Evolutionary conservation across 2,329 filamentous ascomycete genomes (phyloP), one percentile per base, ranked within the genome.

Genomic region (Tricladium varicosporioides): DNA sequence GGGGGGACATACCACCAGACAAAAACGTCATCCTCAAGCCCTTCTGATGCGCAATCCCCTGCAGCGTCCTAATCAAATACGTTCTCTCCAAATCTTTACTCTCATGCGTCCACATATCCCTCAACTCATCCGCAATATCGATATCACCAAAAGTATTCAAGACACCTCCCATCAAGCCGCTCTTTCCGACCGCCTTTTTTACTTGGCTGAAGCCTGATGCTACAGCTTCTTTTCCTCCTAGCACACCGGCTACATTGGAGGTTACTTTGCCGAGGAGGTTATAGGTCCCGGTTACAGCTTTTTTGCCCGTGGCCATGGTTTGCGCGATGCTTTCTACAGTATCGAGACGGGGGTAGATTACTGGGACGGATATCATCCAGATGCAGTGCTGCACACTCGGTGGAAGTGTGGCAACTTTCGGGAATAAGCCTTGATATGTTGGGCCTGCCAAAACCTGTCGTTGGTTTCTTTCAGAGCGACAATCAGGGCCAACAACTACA

Each of bases 91-190:
- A 85, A 67, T 99, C 94, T 81, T 97, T 99, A 52, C 89, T 92
- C 51, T 97, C 93, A 69, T 99, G 94, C 18, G 94, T 99, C 94
- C 94, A 99, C 79, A 96, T 88, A 72, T 99, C 94, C 70, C 93
- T 87, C 57, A 97, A 77, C 70, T 97, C 94, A 74, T 99, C 94
- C 53, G 94, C 85, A 51, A 97, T 84, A 68, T 97, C 94, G 59
- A 99, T 87, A 64, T 97, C 94, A 54, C 94, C 94, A 72, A 99
- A 99, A 36, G 95, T 92, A 75, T 92, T 97, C 49, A 99, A 79
- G 42, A 97, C 92, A 57, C 91, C 89, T 60, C 93, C 93, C 93
- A 99, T 97, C 51, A 99, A 78, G 1, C 94, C 94, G 1, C 86
- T 88, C 74, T 99, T 99, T 49, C 94, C 94, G 15, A 99, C 91